These are phyloP conservation scores for Phytophthora europaea DNA, from an alignment of 352 stramenopile genomes.

Conservation along the genomic window DNA sequence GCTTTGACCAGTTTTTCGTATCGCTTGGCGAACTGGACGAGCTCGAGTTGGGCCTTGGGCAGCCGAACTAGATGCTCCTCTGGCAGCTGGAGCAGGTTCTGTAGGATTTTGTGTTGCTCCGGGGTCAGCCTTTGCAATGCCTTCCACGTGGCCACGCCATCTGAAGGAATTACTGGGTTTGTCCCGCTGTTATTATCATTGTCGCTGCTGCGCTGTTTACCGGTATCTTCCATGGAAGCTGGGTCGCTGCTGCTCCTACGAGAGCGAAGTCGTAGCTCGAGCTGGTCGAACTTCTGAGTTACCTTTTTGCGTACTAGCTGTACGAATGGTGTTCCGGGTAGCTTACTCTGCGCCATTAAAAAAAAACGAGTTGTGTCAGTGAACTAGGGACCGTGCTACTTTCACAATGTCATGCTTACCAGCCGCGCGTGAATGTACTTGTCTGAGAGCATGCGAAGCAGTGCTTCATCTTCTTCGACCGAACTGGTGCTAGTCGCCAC, in stretches of 20 bases:
- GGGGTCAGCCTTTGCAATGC: constrained; percentile 34
- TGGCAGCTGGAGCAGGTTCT: constrained; percentile 49
- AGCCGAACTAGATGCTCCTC: constrained; percentile 50
- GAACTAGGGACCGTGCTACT: not conserved
- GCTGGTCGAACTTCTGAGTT: constrained; percentile 56
- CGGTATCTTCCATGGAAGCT: not conserved
- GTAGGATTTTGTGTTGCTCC: constrained; percentile 50
- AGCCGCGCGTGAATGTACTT: constrained; percentile 54
- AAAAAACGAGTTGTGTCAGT: not conserved
- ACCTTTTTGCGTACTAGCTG: constrained; percentile 52
- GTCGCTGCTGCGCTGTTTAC: constrained; percentile 22
- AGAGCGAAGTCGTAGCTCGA: constrained; percentile 25
- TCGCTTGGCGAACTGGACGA: constrained; percentile 67
- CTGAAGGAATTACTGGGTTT: not conserved
- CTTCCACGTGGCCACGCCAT: constrained; percentile 17
- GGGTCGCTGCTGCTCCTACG: not conserved
- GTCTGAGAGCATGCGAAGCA: constrained; percentile 47
- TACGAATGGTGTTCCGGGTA: constrained; percentile 64
- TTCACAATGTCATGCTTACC: constrained; percentile 24
- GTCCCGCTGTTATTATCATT: constrained; percentile 8
- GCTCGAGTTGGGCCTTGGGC: constrained; percentile 46
- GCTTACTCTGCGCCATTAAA: constrained; percentile 44
- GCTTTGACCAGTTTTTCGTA: constrained; percentile 55
- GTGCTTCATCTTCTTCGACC: constrained; percentile 21
- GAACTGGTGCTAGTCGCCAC: constrained; percentile 10